Evolutionary conservation across 768 basidiomycete genomes (phyloP), one percentile per base, ranked within the genome.

Genomic region (Suillus bovinus): DNA sequence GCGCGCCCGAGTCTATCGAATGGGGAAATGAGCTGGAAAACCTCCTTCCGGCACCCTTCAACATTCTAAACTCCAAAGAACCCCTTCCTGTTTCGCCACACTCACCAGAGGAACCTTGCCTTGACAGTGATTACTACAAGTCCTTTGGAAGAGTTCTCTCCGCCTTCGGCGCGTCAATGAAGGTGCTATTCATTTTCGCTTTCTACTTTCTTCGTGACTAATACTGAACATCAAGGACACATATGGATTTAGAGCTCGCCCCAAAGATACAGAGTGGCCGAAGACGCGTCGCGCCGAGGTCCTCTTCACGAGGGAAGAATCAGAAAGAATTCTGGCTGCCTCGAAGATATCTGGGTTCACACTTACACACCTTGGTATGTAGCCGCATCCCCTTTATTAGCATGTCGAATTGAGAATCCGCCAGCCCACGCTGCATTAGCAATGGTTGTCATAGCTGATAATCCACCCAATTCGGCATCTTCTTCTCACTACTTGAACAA

Each of bases 71-170:
- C 50, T 33, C 31, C 20, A 31, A n/a, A n/a, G 50, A 52, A 33
- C 11, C 17, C 31, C 50, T 52, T 33, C 29, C 50, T 52, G 13
- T 52, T 31, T 3, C 31, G 2, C 50, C 31, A 33, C 11, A 52
- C 50, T 52, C 31, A 0, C 7, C 6, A 5, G 17, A 52, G 50
- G 31, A 52, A 52, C 50, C 50, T 52, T n/a, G 20, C 10, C 33
- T 33, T 52, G 50, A 52, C 50, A 20, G 33, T 6, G 31, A 53
- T 3, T 53, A 53, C 50, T 53, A 53, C 31, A 53, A 53, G 50
- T 53, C 11, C 50, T 2, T n/a, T 13, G 31, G 20, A 33, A n/a
- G 29, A 1, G 29, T 53, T 31, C 11, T 53, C 13, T 5, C 20
- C 7, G 20, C 5, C 50, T 33, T 53, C 5, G 20, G 31, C 11